A percentile compares a stretch with the other conserved stretches of the same genome.
phyloP scores from a whole-genome alignment of 2,329 filamentous ascomycete genomes.

The Botrytis aclada region DNA sequence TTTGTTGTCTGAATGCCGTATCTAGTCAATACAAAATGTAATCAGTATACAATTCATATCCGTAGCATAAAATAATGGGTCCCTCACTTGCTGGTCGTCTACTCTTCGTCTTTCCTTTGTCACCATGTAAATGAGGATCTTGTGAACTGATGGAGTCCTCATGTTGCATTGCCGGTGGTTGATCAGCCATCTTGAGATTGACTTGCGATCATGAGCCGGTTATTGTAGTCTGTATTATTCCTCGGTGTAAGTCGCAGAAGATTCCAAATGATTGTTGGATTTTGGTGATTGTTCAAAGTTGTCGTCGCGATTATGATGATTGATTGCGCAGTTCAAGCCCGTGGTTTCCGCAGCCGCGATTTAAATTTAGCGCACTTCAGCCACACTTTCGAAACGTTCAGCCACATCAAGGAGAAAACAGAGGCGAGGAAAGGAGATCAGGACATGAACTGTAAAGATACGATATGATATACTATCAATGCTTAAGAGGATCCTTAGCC shows the following conservation, averaged over 20 bases:
- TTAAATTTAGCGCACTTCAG: constrained; percentile 12
- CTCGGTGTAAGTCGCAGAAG: not conserved
- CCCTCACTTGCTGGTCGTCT: constrained; percentile 80
- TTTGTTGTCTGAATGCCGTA: constrained; percentile 94
- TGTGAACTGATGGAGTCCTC: constrained; percentile 54
- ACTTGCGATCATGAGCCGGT: constrained; percentile 32
- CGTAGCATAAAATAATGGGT: constrained; percentile 19
- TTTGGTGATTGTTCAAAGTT: constrained; percentile 12
- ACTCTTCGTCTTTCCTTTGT: constrained; percentile 81
- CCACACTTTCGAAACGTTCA: constrained; percentile 16
- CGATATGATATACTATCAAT: not conserved
- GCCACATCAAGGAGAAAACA: constrained; percentile 21
- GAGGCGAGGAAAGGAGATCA: not conserved
- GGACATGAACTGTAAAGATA: not conserved
- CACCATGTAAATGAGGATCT: constrained; percentile 50
- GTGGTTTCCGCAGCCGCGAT: constrained; percentile 9
- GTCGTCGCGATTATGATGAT: constrained; percentile 25
- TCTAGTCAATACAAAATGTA: constrained; percentile 50
- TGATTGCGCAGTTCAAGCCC: constrained; percentile 11
- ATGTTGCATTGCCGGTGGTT: constrained; percentile 31
- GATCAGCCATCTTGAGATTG: constrained; percentile 34
- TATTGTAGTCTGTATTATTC: constrained; percentile 11
- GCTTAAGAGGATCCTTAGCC: not conserved
- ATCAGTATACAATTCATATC: constrained; percentile 26
- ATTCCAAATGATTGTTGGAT: not conserved